Evolutionary conservation across 1,284 basidiomycete genomes (phyloP).

Genomic region (Sporisorium sorghi): DNA sequence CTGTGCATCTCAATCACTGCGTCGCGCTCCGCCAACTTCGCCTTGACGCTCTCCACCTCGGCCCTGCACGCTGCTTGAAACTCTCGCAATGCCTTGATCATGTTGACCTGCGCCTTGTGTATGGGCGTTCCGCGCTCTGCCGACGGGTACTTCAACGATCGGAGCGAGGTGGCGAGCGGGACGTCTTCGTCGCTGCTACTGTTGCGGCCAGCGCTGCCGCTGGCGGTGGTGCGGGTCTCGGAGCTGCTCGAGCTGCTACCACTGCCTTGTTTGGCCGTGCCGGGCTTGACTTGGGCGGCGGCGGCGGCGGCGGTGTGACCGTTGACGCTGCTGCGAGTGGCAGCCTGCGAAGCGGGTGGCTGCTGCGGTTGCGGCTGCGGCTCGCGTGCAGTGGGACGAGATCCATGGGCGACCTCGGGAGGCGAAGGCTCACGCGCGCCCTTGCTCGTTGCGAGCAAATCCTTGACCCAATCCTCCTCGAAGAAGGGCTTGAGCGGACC

Average conservation of each 20-base stretch:
- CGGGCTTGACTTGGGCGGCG: background rate
- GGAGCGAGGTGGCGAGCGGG: constrained; percentile 1
- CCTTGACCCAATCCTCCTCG: constrained; percentile 10
- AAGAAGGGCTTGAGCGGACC: constrained; percentile 12
- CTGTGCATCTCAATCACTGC: constrained; percentile 16
- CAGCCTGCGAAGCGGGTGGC: background rate
- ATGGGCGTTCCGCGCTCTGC: too few species aligned
- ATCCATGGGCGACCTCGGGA: background rate
- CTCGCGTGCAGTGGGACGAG: background rate
- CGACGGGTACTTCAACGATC: too few species aligned
- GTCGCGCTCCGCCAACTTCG: constrained; percentile 20
- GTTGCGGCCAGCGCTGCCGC: background rate
- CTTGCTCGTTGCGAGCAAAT: background rate
- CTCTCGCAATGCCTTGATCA: constrained; percentile 9
- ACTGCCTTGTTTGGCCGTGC: background rate
- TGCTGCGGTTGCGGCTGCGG: background rate
- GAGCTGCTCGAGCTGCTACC: background rate
- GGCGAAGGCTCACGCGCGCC: constrained; percentile 6
- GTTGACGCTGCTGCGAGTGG: background rate
- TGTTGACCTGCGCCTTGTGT: constrained; percentile 9
- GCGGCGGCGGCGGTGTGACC: background rate
- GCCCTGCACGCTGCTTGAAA: constrained; percentile 12
- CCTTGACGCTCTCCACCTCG: constrained; percentile 10
- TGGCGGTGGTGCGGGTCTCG: background rate
- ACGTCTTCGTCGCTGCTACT: constrained; percentile 23